Evolutionary conservation across 1,139 yeast species (phyloP).

Genomic region (Meyerozyma guilliermondii): DNA sequence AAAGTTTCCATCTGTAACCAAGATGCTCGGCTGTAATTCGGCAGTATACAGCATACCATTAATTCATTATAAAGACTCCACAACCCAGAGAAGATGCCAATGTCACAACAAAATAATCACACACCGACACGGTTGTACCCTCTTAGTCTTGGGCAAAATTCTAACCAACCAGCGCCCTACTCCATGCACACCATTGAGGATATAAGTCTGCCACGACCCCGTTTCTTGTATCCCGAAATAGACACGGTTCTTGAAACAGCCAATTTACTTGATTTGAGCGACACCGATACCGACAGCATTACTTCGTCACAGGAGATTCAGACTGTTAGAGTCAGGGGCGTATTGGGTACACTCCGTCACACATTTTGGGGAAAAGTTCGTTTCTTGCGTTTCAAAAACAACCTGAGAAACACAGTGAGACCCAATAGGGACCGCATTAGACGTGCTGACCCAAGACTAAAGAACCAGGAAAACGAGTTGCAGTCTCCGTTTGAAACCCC

Average conservation of each 20-base stretch:
- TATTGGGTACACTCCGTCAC: too few relatives aligned
- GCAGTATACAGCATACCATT: neutral
- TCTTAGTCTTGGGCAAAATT: too few relatives aligned
- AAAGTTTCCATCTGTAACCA: neutral
- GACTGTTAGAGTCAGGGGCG: too few relatives aligned
- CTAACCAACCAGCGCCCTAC: neutral
- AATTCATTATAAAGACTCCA: neutral
- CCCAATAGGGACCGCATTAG: too few relatives aligned
- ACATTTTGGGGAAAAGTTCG: too few relatives aligned
- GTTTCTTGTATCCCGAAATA: neutral
- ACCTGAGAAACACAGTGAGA: too few relatives aligned
- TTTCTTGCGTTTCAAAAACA: too few relatives aligned
- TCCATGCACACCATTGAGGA: neutral
- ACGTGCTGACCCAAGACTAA: too few relatives aligned
- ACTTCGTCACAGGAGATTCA: too few relatives aligned
- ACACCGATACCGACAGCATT: neutral
- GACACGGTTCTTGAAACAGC: neutral
- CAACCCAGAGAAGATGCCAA: neutral
- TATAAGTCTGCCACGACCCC: neutral
- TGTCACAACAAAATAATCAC: neutral
- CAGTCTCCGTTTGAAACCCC: too few relatives aligned
- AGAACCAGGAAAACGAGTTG: too few relatives aligned
- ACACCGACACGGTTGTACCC: too few relatives aligned
- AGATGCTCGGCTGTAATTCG: neutral
- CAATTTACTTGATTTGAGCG: neutral